Conservation (phyloP, 2,329 filamentous ascomycete species). For the Ophiostoma sp. region DNA sequence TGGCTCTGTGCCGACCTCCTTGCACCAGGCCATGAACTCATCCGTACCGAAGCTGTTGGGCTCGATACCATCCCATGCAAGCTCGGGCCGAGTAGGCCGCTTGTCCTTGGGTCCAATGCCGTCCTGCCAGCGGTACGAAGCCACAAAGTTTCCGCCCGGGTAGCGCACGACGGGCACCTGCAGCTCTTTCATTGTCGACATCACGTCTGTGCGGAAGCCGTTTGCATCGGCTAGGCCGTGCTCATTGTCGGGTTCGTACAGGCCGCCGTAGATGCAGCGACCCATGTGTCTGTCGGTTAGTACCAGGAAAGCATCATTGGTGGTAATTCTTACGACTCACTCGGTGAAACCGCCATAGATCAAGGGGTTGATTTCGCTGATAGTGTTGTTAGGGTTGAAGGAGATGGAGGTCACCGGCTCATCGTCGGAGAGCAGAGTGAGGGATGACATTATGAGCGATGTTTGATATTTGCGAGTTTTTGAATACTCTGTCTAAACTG, state of each 20-base stretch:
- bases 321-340: constrained; percentile 31
- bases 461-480: background rate
- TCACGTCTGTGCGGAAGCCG: constrained; percentile 74
- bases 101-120: constrained; percentile 69
- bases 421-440: constrained; percentile 10
- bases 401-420: constrained; percentile 5
- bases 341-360: constrained; percentile 83
- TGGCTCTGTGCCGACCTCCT: constrained; percentile 66
- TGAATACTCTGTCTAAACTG: background rate
- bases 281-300: constrained; percentile 61
- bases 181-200: constrained; percentile 66
- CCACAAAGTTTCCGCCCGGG: constrained; percentile 78
- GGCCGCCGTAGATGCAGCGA: constrained; percentile 79
- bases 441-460: background rate
- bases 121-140: constrained; percentile 81
- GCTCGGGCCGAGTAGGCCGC: constrained; percentile 61
- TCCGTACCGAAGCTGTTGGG: constrained; percentile 78
- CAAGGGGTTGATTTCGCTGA: constrained; percentile 64
- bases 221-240: constrained; percentile 58
- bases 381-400: constrained; percentile 2
- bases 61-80: constrained; percentile 75
- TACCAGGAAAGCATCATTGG: too few relatives aligned
- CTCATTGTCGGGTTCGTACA: constrained; percentile 70
- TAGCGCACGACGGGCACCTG: constrained; percentile 73
- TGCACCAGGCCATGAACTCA: constrained; percentile 80